Evolutionary conservation across 495 filamentous ascomycete species (phyloP).

Genomic region (Hypoxylon trugodes): DNA sequence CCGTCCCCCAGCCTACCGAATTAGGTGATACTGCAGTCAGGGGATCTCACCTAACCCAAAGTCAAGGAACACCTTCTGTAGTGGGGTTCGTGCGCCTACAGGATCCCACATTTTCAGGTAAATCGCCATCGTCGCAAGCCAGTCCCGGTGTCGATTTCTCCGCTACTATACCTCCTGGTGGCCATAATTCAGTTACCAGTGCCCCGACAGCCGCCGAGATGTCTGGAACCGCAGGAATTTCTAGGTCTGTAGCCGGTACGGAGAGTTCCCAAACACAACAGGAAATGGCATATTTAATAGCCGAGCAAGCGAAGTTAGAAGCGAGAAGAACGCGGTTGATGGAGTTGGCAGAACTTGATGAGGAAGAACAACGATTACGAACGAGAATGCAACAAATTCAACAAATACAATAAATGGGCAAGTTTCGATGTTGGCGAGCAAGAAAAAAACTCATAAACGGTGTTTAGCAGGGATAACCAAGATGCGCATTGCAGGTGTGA

Average conservation of each 20-base stretch:
- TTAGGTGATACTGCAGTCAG: slow-evolving; percentile 3
- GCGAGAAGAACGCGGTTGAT: slow-evolving; percentile 15
- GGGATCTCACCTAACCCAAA: not conserved
- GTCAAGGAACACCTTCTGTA: not conserved
- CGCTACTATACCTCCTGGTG: not conserved
- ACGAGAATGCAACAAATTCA: slow-evolving; percentile 18
- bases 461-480: too few relatives aligned
- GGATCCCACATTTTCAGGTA: slow-evolving; percentile 3
- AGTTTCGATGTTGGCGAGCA: not conserved
- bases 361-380: slow-evolving; percentile 23
- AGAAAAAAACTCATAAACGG: too few relatives aligned
- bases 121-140: not conserved
- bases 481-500: too few relatives aligned
- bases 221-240: not conserved
- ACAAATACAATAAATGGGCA: not conserved
- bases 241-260: slow-evolving; percentile 3
- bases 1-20: slow-evolving; percentile 7
- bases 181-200: too few relatives aligned
- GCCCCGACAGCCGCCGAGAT: not conserved
- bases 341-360: slow-evolving; percentile 20
- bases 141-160: not conserved
- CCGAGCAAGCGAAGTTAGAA: slow-evolving; percentile 24
- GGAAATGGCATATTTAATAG: slow-evolving; percentile 9
- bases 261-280: slow-evolving; percentile 9
- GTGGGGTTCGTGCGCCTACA: not conserved